Evolutionary conservation across 192 early-diverging fungal genomes (phyloP).

Genomic region (Jimgerdemannia lactiflua): DNA sequence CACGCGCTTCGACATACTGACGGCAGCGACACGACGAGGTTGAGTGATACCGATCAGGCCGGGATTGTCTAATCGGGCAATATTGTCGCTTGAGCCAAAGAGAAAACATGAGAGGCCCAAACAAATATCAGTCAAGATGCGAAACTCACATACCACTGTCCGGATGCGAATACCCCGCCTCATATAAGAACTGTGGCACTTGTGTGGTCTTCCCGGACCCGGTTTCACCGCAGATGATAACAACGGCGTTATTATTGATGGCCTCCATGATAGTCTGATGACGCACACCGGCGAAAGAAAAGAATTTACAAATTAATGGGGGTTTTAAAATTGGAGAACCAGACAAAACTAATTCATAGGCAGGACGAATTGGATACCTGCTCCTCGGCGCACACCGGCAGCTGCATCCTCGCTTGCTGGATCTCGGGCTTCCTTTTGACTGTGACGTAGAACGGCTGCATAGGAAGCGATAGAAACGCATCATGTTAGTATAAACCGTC

Average conservation of each 20-base stretch:
- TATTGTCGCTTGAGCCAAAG: too few relatives aligned
- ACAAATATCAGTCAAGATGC: too few relatives aligned
- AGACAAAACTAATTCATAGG: not conserved
- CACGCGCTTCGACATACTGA: constrained; percentile 96
- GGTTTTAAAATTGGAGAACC: not conserved
- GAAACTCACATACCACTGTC: constrained; percentile 39
- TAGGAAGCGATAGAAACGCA: not conserved
- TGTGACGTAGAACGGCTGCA: constrained; percentile 64
- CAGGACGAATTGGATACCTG: constrained; percentile 40
- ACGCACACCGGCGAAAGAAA: not conserved
- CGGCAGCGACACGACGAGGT: constrained; percentile 95
- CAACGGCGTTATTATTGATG: constrained; percentile 79
- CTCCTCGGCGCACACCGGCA: constrained; percentile 94
- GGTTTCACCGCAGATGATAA: constrained; percentile 97
- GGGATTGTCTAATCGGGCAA: constrained; percentile 47
- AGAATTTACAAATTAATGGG: not conserved
- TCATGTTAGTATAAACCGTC: too few relatives aligned
- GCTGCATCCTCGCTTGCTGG: constrained; percentile 68
- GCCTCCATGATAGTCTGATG: constrained; percentile 90
- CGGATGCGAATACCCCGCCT: constrained; percentile 95
- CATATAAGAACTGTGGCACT: constrained; percentile 96
- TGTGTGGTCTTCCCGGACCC: constrained; percentile 98
- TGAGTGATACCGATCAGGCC: constrained; percentile 98
- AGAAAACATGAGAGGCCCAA: too few relatives aligned
- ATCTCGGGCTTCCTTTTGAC: constrained; percentile 75